Evolutionary conservation across 1,284 basidiomycete species (phyloP), one percentile per base, ranked within the genome.

Genomic region (Bjerkandera adusta): DNA sequence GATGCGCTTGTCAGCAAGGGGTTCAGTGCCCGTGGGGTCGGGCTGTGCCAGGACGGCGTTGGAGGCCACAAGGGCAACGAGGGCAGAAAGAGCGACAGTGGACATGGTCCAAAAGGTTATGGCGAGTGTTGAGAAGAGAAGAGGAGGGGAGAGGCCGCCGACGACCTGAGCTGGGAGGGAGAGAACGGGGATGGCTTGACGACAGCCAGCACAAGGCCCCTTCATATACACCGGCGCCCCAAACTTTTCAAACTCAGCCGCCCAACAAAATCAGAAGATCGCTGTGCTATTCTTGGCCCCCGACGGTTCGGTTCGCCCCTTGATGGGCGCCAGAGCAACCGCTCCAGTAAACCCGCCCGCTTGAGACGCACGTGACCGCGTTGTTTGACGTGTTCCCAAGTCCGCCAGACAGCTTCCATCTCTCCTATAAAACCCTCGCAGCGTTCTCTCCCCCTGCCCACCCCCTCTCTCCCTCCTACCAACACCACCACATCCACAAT

Each of bases 1-100:
- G 56, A 73, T 83, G 37, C 66, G 66, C 56, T 82, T 79, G 44
- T 62, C 64, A 7, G 73, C 76, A 22, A 85, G 71, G 1, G 83
- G 68, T 70, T 4, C 65, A 15, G 74, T 72, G 61, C 66, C 73
- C 7, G 48, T 55, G 53, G 43, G 46, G 43, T 52, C 46, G 15
- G 57, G 32, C 37, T 52, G 48, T 34, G 48, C 32, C 47, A 59
- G 58, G 55, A 53, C 57, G 38, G 67, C 71, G 42, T 68, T 57
- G 53, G 67, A 62, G 53, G 67, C 64, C 56, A 71, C 18, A n/a
- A n/a, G n/a, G 45, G 68, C 67, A 49, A 74, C 47, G 34, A 76
- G 54, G 45, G 62, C 56, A 40, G 66, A 73, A 70, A 72, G 74
- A 72, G 70, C 53, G 74, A 66, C 63, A 50, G 59, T 60, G 45